These are phyloP conservation scores for Aspergillus sp. DNA, from an alignment of 2,329 filamentous ascomycete genomes.

Conservation along the genomic window DNA sequence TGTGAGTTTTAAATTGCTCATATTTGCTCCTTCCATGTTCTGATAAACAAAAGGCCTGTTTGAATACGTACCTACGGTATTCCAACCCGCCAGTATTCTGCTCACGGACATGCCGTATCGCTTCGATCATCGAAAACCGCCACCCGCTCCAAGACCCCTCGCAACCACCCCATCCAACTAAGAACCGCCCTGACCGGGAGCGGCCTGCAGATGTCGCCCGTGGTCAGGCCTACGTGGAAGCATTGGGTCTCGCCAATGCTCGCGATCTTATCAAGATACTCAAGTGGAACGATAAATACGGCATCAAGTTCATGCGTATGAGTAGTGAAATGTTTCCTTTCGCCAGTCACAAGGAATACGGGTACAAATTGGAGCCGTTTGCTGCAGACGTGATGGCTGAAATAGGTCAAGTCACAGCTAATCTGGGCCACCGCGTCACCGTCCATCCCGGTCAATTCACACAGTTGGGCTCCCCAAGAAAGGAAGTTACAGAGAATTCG, in stretches of 20 bases:
- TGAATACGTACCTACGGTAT: constrained; percentile 83
- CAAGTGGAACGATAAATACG: constrained; percentile 84
- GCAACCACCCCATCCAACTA: constrained; percentile 71
- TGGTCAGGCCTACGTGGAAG: constrained; percentile 68
- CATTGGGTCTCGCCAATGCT: constrained; percentile 72
- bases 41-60: constrained; percentile 57
- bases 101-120: constrained; percentile 83
- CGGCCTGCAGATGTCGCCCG: constrained; percentile 59
- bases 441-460: constrained; percentile 92
- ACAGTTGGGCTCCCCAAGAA: constrained; percentile 76
- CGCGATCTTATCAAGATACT: constrained; percentile 79
- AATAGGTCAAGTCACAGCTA: constrained; percentile 66
- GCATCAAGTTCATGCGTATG: constrained; percentile 85
- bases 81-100: constrained; percentile 80
- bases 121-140: constrained; percentile 82
- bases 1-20: constrained; percentile 47
- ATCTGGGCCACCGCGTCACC: constrained; percentile 76
- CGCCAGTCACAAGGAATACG: constrained; percentile 78
- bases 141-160: constrained; percentile 70
- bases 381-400: constrained; percentile 70
- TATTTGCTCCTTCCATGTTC: neutral
- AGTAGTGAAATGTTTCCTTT: constrained; percentile 98
- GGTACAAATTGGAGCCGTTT: constrained; percentile 78
- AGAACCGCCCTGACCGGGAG: constrained; percentile 74
- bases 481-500: constrained; percentile 67